Percentiles rank a stretch among this genome's conserved stretches.
Evolutionary conservation across 257 asterid species (phyloP).

Genomic region (Solanum pimpinellifolium): DNA sequence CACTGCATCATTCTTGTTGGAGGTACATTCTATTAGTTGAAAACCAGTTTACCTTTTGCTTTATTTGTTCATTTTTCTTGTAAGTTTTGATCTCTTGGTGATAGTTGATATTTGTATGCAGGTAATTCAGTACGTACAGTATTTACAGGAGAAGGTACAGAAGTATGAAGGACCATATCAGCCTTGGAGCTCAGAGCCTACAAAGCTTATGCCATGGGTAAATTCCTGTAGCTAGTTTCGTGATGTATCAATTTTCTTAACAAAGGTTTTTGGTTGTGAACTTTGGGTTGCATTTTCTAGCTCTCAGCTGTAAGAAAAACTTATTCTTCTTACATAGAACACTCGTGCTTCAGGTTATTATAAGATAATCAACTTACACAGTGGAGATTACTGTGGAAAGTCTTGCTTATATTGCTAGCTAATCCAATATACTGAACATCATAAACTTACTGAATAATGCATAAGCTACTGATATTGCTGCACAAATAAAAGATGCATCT

Average conservation of each 20-base stretch:
- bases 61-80: not conserved
- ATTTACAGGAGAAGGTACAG: conserved; percentile 69
- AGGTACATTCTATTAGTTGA: conserved; percentile 30
- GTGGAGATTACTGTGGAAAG: not conserved
- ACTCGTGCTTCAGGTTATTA: not conserved
- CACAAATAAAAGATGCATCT: not conserved
- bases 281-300: not conserved
- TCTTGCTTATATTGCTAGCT: not conserved
- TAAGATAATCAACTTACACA: not conserved
- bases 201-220: conserved; percentile 98
- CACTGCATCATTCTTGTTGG: conserved; percentile 79
- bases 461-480: not conserved
- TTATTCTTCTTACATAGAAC: not conserved
- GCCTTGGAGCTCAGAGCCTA: conserved; percentile 78
- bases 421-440: not conserved
- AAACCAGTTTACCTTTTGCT: not conserved
- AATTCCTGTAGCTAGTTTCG: not conserved
- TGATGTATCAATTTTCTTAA: not conserved
- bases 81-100: conserved; percentile 3
- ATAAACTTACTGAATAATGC: not conserved
- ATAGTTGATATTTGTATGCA: conserved; percentile 20
- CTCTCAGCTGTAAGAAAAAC: not conserved
- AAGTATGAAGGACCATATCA: conserved; percentile 77
- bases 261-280: not conserved
- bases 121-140: conserved; percentile 84